These are phyloP conservation scores for Daldinia bambusicola DNA, from an alignment of 495 filamentous ascomycete species.

Conservation along the genomic window DNA sequence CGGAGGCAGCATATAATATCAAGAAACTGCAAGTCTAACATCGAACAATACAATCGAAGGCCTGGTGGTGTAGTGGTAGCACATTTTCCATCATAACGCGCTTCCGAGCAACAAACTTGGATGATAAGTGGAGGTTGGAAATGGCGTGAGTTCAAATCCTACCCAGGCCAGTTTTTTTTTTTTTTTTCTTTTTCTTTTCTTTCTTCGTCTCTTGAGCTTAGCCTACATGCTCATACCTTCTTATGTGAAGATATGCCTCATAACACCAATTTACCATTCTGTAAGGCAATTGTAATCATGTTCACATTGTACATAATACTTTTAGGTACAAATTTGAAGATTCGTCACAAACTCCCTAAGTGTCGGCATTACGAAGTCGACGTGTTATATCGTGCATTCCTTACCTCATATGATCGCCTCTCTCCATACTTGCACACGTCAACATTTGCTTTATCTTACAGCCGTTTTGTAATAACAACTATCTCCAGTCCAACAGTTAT, in stretches of 20 bases:
- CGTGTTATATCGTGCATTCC: too few relatives aligned
- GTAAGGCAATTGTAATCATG: too few relatives aligned
- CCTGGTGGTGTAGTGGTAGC: background rate
- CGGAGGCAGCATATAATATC: background rate
- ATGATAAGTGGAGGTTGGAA: background rate
- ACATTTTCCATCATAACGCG: background rate
- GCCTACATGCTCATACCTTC: too few relatives aligned
- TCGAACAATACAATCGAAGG: background rate
- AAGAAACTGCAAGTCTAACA: background rate
- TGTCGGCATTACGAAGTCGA: too few relatives aligned
- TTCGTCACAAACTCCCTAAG: too few relatives aligned
- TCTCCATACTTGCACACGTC: background rate
- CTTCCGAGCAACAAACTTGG: background rate
- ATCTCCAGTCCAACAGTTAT: background rate
- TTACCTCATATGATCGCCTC: background rate
- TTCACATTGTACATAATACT: too few relatives aligned
- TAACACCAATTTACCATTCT: too few relatives aligned
- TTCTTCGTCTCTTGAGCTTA: background rate
- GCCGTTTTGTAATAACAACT: background rate
- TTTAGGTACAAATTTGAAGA: too few relatives aligned
- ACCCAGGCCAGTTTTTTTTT: background rate
- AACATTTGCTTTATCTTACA: background rate
- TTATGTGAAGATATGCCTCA: too few relatives aligned
- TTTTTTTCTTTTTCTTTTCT: background rate
- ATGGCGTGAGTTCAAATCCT: constrained; percentile 1